A percentile compares a stretch with the other conserved stretches of the same genome.
Evolutionary conservation across 139 green algal species (phyloP).

Genomic region (Micractinium sp.): DNA sequence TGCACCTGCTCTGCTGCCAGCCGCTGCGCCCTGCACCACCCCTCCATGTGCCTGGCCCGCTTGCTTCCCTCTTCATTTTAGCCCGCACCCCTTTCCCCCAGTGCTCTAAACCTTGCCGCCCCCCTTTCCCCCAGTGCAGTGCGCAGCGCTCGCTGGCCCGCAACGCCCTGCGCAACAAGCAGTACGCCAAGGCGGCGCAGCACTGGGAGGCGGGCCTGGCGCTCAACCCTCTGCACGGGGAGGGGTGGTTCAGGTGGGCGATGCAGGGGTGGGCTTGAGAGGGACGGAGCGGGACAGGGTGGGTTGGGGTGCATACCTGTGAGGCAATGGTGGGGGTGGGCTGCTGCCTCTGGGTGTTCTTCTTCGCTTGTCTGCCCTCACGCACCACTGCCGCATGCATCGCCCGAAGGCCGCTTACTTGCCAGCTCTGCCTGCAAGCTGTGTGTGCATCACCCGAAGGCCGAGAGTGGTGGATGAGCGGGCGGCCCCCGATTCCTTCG

Average conservation of each 20-base stretch:
- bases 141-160: slow-evolving; percentile 80
- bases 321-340: too few relatives aligned
- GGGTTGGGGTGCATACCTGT: too few relatives aligned
- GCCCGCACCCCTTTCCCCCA: too few relatives aligned
- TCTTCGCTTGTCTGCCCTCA: neutral
- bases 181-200: slow-evolving; percentile 60
- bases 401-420: neutral
- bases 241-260: slow-evolving; percentile 85
- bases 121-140: slow-evolving; percentile 31
- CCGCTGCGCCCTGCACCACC: neutral
- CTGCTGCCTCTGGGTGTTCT: neutral
- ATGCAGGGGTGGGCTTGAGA: neutral
- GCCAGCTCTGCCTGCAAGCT: neutral
- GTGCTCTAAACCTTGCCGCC: neutral
- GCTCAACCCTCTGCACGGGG: slow-evolving; percentile 85
- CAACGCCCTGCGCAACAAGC: slow-evolving; percentile 33
- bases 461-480: slow-evolving; percentile 47
- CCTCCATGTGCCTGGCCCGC: neutral
- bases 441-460: neutral
- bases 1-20: neutral
- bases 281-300: too few relatives aligned
- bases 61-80: neutral
- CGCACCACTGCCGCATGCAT: neutral
- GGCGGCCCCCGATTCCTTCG: too few relatives aligned
- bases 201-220: slow-evolving; percentile 83